A percentile compares a stretch with the other conserved stretches of the same genome.
phyloP scores from a whole-genome alignment of 2,329 filamentous ascomycete genomes.

The Emmonsiellopsis sp. region DNA sequence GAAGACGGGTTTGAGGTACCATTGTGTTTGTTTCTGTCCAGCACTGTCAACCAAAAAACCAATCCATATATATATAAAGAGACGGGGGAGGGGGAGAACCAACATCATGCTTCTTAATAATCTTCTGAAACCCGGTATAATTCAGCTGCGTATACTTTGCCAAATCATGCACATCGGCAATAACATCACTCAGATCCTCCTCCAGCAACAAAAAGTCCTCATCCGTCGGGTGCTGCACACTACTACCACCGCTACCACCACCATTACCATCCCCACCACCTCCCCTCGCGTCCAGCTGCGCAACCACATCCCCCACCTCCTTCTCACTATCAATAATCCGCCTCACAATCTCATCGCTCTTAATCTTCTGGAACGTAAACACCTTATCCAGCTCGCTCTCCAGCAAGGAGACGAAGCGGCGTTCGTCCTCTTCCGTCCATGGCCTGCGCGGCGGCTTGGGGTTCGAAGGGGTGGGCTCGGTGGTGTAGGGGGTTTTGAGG shows the following conservation, averaged over 20 bases:
- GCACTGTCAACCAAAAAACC: background rate
- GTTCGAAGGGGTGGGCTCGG: conserved; percentile 36
- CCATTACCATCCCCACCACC: background rate
- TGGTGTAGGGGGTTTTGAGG: conserved; percentile 64
- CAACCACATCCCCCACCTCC: conserved; percentile 82
- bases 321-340: conserved; percentile 79
- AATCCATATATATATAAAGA: background rate
- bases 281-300: conserved; percentile 48
- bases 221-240: conserved; percentile 50
- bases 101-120: conserved; percentile 99
- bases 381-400: conserved; percentile 95
- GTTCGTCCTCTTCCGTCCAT: conserved; percentile 91
- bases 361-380: conserved; percentile 93
- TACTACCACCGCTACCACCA: background rate
- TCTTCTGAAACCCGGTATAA: conserved; percentile 99
- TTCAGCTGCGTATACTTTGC: conserved; percentile 98
- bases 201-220: conserved; percentile 92
- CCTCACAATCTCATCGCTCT: conserved; percentile 88
- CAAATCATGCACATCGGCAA: conserved; percentile 94
- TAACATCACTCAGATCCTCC: conserved; percentile 92
- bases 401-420: conserved; percentile 73
- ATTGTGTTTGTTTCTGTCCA: conserved; percentile 76
- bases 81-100: conserved; percentile 23
- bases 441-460: conserved; percentile 45
- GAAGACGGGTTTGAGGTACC: conserved; percentile 93